Conservation (phyloP, 2,329 filamentous ascomycete species). For the Talaromyces sp. region DNA sequence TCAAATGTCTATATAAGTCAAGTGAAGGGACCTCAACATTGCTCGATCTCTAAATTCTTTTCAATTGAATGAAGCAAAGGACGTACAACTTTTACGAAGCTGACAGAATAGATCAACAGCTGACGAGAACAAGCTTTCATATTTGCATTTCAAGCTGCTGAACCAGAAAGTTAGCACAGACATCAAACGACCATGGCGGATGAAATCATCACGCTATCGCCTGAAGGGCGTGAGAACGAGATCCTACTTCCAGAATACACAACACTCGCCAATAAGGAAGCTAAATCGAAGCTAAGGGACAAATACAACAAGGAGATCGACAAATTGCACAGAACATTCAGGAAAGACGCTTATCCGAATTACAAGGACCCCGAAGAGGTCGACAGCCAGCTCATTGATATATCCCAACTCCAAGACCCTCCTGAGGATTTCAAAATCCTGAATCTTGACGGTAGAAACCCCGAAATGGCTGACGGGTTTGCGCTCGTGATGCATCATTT, state of each 20-base stretch:
- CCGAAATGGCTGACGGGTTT: not conserved
- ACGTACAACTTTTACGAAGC: not conserved
- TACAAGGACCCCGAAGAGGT: slow-evolving; percentile 1
- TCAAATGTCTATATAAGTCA: not conserved
- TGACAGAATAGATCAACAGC: not conserved
- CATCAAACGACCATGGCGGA: not conserved
- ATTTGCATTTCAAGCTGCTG: not conserved
- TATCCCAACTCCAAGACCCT: slow-evolving; percentile 2
- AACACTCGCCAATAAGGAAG: not conserved
- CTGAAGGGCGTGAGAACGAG: not conserved
- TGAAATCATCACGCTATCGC: not conserved
- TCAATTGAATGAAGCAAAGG: not conserved
- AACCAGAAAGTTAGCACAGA: not conserved
- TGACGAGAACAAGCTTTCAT: not conserved
- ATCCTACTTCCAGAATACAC: not conserved
- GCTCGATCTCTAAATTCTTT: not conserved
- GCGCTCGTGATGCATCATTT: slow-evolving; percentile 9
- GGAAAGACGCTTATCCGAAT: not conserved
- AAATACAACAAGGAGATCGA: slow-evolving; percentile 1
- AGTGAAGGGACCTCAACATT: not conserved
- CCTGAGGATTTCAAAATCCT: not conserved
- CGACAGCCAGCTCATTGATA: slow-evolving; percentile 2
- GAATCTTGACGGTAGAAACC: not conserved
- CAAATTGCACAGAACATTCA: not conserved
- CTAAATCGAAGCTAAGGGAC: not conserved